Percentiles rank a stretch among this genome's conserved stretches.
Evolutionary conservation across 768 basidiomycete genomes (phyloP).

Genomic region (Chlorophyllum brunneum): DNA sequence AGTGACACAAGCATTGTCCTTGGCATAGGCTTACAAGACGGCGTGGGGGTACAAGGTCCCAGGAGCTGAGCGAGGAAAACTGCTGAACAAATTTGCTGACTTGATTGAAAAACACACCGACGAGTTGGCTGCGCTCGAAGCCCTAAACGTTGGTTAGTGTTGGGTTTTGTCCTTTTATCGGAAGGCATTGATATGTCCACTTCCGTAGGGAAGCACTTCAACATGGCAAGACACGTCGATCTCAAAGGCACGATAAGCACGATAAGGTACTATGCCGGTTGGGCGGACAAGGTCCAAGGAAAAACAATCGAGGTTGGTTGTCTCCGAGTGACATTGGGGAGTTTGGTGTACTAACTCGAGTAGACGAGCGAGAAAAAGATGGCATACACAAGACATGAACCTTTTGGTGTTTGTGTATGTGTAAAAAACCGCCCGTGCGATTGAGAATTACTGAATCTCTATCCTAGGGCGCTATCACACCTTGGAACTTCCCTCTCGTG

Average conservation of each 20-base stretch:
- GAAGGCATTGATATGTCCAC: not conserved
- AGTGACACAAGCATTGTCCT: not conserved
- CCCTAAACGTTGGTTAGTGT: conserved; percentile 57
- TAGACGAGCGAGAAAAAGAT: conserved; percentile 55
- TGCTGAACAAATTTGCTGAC: conserved; percentile 61
- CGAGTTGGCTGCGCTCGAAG: conserved; percentile 70
- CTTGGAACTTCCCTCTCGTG: conserved; percentile 51
- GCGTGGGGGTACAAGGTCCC: conserved; percentile 64
- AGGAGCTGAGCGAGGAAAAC: conserved; percentile 46
- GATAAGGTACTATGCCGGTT: conserved; percentile 82
- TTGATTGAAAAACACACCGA: conserved; percentile 60
- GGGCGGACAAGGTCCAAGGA: conserved; percentile 83
- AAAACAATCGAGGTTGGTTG: conserved; percentile 62
- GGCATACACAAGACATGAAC: conserved; percentile 68
- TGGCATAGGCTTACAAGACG: conserved; percentile 39
- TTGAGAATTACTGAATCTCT: not conserved
- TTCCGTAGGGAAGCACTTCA: conserved; percentile 54
- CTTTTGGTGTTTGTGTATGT: conserved; percentile 46
- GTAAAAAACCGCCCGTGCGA: not conserved
- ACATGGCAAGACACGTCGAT: conserved; percentile 45
- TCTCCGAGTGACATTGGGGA: not conserved
- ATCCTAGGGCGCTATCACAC: conserved; percentile 50
- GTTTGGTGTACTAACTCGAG: not conserved
- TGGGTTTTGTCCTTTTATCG: conserved; percentile 1
- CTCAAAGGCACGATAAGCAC: conserved; percentile 41